Evolutionary conservation across 2,329 filamentous ascomycete genomes (phyloP).

Genomic region (Calonectria pteridis): DNA sequence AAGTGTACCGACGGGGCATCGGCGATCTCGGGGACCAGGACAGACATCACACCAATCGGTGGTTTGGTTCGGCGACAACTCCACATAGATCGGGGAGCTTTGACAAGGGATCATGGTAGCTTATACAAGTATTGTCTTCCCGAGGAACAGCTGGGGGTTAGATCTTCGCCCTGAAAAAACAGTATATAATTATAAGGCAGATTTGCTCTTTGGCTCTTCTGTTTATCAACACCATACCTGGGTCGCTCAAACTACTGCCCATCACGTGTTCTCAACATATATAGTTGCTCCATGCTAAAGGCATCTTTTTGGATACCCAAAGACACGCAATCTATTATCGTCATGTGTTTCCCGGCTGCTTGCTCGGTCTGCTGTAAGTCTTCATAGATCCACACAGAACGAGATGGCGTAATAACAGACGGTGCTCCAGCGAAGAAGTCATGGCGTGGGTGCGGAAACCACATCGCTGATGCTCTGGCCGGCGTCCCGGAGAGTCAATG

Average conservation of each 20-base stretch:
- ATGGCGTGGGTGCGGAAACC: slow-evolving; percentile 64
- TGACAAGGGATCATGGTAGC: background rate
- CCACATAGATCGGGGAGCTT: slow-evolving; percentile 13
- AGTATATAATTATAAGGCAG: background rate
- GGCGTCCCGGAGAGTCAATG: slow-evolving; percentile 59
- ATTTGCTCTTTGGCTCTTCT: background rate
- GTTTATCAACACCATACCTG: background rate
- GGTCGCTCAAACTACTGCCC: no score
- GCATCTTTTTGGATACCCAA: background rate
- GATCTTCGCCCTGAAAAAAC: background rate
- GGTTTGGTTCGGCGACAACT: slow-evolving; percentile 12
- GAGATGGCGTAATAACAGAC: background rate
- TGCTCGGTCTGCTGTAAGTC: slow-evolving; percentile 58
- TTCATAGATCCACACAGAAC: background rate
- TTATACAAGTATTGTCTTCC: background rate
- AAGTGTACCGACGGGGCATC: background rate
- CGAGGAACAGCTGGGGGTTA: background rate
- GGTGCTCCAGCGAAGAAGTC: slow-evolving; percentile 56
- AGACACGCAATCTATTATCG: slow-evolving; percentile 10
- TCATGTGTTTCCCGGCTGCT: slow-evolving; percentile 57
- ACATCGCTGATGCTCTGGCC: slow-evolving; percentile 59
- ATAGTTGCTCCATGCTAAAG: background rate
- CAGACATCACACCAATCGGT: background rate
- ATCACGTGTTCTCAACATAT: background rate
- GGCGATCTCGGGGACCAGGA: slow-evolving; percentile 22